Conservation (phyloP, 2,329 filamentous ascomycete genomes). For the Curvularia lunata region DNA sequence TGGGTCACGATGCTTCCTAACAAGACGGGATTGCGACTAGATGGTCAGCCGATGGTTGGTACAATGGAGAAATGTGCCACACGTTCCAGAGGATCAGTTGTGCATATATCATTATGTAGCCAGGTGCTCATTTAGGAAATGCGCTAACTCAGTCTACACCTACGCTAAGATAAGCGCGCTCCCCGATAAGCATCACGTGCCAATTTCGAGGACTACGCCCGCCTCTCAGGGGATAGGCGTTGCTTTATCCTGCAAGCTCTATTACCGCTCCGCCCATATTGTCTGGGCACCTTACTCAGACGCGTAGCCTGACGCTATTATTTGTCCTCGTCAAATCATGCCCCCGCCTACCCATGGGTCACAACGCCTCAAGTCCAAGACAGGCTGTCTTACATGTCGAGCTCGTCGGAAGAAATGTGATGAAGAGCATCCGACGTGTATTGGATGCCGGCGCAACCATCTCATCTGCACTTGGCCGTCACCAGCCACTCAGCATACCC, state of each 20-base stretch:
- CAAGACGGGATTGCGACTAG: background rate
- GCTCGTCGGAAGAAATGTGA: conserved; percentile 4
- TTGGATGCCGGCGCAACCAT: conserved; percentile 6
- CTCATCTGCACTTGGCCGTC: conserved; percentile 12
- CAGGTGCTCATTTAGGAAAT: background rate
- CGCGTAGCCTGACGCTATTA: background rate
- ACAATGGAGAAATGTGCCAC: background rate
- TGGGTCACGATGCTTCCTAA: background rate
- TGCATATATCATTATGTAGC: background rate
- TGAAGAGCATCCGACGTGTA: conserved; percentile 4
- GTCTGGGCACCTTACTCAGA: background rate
- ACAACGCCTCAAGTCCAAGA: conserved; percentile 3
- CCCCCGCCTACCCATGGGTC: background rate
- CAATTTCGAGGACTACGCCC: background rate
- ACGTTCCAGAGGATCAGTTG: background rate
- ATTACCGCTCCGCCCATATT: background rate
- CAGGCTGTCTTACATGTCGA: conserved; percentile 7
- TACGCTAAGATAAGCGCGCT: conserved; percentile 13
- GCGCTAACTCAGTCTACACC: background rate
- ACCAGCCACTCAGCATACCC: background rate
- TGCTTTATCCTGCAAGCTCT: background rate
- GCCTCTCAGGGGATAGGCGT: background rate
- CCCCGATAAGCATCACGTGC: conserved; percentile 8
- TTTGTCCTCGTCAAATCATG: background rate
- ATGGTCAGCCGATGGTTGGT: background rate